phyloP scores from a whole-genome alignment of 163 green algal species.

The Volvox carteri region DNA sequence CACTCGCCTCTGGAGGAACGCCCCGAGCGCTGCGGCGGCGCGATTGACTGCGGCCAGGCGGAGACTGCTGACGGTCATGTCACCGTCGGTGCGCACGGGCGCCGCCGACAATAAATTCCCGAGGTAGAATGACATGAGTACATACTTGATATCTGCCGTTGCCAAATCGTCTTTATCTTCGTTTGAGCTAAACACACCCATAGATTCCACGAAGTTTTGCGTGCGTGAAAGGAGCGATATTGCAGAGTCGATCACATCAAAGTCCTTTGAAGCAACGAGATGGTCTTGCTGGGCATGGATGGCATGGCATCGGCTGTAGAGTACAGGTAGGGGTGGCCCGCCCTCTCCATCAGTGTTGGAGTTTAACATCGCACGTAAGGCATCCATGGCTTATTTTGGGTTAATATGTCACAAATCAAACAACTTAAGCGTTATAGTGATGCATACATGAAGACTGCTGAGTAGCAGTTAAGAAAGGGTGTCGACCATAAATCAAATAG shows the following conservation, averaged over 20 bases:
- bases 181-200: constrained; percentile 87
- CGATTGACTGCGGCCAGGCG: neutral
- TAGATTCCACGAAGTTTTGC: constrained; percentile 43
- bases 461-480: no score
- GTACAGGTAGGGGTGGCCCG: neutral
- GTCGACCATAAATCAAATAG: no score
- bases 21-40: neutral
- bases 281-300: constrained; percentile 29
- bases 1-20: constrained; percentile 37
- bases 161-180: constrained; percentile 87
- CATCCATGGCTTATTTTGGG: constrained; percentile 16
- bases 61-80: neutral
- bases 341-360: neutral
- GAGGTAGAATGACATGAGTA: constrained; percentile 80
- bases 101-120: constrained; percentile 66
- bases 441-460: no score
- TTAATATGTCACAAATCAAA: no score
- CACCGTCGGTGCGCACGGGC: constrained; percentile 3
- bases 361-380: neutral
- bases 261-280: neutral
- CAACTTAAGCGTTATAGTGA: no score
- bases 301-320: constrained; percentile 29
- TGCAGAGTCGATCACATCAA: neutral
- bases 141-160: constrained; percentile 81
- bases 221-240: neutral